Evolutionary conservation across 345 rosid genomes (phyloP).

Genomic region (Aurinia saxatilis): DNA sequence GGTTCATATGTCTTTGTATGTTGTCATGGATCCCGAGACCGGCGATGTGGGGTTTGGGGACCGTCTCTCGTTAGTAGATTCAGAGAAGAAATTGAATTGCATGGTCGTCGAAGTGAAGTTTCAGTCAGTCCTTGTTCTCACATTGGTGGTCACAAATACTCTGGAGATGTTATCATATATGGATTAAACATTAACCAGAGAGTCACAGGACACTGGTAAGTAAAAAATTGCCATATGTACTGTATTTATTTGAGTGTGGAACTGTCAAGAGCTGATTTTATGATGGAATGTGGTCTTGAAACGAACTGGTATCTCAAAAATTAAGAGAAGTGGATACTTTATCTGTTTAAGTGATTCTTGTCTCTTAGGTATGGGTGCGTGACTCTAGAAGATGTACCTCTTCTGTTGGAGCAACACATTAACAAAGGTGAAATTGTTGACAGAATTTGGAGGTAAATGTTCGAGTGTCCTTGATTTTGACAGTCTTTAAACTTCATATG

Average conservation of each 20-base stretch:
- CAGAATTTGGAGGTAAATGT: constrained; percentile 75
- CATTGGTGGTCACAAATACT: constrained; percentile 90
- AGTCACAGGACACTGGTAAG: constrained; percentile 83
- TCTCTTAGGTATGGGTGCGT: constrained; percentile 77
- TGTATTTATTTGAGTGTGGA: background rate
- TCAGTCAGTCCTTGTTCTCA: constrained; percentile 97
- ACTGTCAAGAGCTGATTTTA: background rate
- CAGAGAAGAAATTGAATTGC: constrained; percentile 75
- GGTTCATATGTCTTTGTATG: constrained; percentile 90
- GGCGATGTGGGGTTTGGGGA: constrained; percentile 92
- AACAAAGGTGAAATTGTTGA: constrained; percentile 72
- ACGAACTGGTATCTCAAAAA: background rate
- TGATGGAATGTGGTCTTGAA: background rate
- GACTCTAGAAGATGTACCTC: constrained; percentile 65
- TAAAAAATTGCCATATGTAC: background rate
- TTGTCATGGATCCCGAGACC: constrained; percentile 87
- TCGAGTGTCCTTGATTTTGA: constrained; percentile 3
- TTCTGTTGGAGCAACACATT: constrained; percentile 64
- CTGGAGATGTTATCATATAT: constrained; percentile 90
- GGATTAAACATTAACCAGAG: constrained; percentile 48
- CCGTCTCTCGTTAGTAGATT: constrained; percentile 72
- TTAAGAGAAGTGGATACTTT: background rate
- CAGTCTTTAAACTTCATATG: background rate
- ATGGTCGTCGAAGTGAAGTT: constrained; percentile 73
- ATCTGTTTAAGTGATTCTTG: background rate